phyloP scores from a whole-genome alignment of 208 protist genomes.

The Leishmania tarentolae region DNA sequence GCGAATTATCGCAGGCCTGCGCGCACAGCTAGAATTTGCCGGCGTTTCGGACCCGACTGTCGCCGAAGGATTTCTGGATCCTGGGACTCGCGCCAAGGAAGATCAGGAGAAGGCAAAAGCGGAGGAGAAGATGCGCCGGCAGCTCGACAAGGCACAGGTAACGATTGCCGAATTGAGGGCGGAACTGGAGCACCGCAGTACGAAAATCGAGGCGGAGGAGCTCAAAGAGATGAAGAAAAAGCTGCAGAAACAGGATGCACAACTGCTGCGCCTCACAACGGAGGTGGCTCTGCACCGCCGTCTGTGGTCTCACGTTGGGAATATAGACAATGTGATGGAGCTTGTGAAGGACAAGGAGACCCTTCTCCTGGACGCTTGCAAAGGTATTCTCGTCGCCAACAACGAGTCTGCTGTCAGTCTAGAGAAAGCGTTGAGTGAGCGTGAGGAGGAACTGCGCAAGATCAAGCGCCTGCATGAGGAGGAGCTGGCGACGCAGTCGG shows the following conservation, averaged over 20 bases:
- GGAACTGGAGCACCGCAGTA: conserved; percentile 43
- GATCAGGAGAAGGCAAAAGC: conserved; percentile 24
- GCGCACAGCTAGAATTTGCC: conserved; percentile 49
- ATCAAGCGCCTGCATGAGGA: conserved; percentile 33
- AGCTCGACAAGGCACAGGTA: conserved; percentile 46
- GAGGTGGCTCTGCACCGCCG: conserved; percentile 23
- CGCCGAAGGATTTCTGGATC: conserved; percentile 29
- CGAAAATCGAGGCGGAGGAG: conserved; percentile 25
- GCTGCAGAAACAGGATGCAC: conserved; percentile 17
- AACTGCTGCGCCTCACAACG: conserved; percentile 13
- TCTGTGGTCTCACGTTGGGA: conserved; percentile 8
- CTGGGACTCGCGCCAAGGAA: conserved; percentile 18
- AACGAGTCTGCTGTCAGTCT: conserved; percentile 26
- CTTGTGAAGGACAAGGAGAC: conserved; percentile 28
- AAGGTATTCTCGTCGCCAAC: conserved; percentile 21
- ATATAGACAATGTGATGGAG: conserved; percentile 19
- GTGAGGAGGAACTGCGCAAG: conserved; percentile 26
- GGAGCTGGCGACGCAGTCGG: conserved; percentile 36
- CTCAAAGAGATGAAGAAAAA: conserved; percentile 39
- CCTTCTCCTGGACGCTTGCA: conserved; percentile 27
- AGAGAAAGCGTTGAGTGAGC: conserved; percentile 15
- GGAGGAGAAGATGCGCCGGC: conserved; percentile 34
- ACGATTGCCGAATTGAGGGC: conserved; percentile 39
- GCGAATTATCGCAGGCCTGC: conserved; percentile 48
- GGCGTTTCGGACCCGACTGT: conserved; percentile 45